Base-by-base conservation (phyloP, 768 basidiomycete genomes). In the Pleurotus ostreatus region DNA sequence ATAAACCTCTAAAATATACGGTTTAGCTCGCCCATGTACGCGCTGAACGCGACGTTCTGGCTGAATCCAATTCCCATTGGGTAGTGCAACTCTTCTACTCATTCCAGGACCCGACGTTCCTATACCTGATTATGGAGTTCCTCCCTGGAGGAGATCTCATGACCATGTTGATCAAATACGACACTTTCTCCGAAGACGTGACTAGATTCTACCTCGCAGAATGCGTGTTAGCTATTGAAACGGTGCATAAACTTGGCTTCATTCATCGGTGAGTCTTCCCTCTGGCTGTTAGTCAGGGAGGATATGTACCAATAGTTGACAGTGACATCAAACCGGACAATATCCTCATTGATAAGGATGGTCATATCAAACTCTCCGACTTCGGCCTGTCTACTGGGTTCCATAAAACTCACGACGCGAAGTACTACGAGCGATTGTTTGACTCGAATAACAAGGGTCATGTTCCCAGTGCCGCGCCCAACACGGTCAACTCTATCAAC, bases 151-250 rank as follows among this genome's bases (percentile, higher is more conserved):
- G 97, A 30, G 97, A 99, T 69, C 78, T 98, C 59, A 98, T 99
- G 97, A 97, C 95, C 3, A 98, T 98, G 96, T 79, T 98, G 57
- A 98, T 98, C 79, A 98, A 98, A 73, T 98, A 98, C 72, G 97
- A 98, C 68, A 97, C 95, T 0, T 98, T 98, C 73, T 92, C 92
- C 0, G 96, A 98, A 72, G 97, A 98, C 64, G 96, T 98, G 12
- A 94, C 94, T 55, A 83, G 96, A 52, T 98, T 98, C 71, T 98
- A 99, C 72, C 93, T 99, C 66, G 97, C 97, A n/a, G 89, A 99
- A 74, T 98, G 94, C 71, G 89, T 96, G 49, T 79, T 98, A 15
- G 97, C 97, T 6, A 98, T 99, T 60, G 96, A 98, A 68, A 93
- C 96, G 2, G 95, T 99, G 2, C 96, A 99, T 72, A 86, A 91